Evolutionary conservation across 2,329 filamentous ascomycete genomes (phyloP).

Genomic region (Aaosphaeria arxii): DNA sequence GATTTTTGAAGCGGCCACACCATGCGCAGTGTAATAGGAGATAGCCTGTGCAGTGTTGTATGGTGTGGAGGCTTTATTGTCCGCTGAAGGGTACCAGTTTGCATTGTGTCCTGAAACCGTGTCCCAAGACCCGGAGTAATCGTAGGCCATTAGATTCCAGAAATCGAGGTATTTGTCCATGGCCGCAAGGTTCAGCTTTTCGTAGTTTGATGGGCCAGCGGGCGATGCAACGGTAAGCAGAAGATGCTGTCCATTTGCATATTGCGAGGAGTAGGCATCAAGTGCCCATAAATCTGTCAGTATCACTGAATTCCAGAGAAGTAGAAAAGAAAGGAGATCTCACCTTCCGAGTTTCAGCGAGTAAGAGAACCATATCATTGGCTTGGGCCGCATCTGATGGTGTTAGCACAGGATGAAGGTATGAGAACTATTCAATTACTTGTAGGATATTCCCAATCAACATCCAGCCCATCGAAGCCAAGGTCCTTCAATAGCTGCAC

Average conservation of each 20-base stretch:
- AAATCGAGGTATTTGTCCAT: slow-evolving; percentile 51
- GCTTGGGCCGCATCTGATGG: slow-evolving; percentile 24
- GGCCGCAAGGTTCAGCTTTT: slow-evolving; percentile 39
- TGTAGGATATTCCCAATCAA: slow-evolving; percentile 37
- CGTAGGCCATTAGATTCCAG: slow-evolving; percentile 77
- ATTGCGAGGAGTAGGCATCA: slow-evolving; percentile 38
- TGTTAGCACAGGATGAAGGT: background rate
- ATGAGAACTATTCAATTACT: slow-evolving; percentile 4
- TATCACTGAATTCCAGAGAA: background rate
- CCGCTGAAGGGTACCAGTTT: slow-evolving; percentile 23
- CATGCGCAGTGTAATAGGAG: slow-evolving; percentile 27
- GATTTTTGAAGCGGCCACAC: slow-evolving; percentile 32
- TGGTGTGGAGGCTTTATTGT: slow-evolving; percentile 28
- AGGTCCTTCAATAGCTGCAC: slow-evolving; percentile 30
- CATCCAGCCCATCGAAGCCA: slow-evolving; percentile 37
- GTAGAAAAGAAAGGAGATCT: background rate
- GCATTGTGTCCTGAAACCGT: slow-evolving; percentile 30
- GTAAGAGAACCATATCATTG: slow-evolving; percentile 31
- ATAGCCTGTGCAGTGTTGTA: slow-evolving; percentile 32
- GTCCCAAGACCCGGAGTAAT: slow-evolving; percentile 54
- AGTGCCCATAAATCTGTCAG: slow-evolving; percentile 31
- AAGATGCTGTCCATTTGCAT: slow-evolving; percentile 41
- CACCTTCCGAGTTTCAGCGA: slow-evolving; percentile 23
- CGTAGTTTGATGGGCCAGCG: slow-evolving; percentile 45
- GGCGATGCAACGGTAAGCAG: slow-evolving; percentile 47